A percentile compares a stretch with the other conserved stretches of the same genome.
Evolutionary conservation across 2,329 filamentous ascomycete species (phyloP).

Genomic region (Westerdykella sp.): DNA sequence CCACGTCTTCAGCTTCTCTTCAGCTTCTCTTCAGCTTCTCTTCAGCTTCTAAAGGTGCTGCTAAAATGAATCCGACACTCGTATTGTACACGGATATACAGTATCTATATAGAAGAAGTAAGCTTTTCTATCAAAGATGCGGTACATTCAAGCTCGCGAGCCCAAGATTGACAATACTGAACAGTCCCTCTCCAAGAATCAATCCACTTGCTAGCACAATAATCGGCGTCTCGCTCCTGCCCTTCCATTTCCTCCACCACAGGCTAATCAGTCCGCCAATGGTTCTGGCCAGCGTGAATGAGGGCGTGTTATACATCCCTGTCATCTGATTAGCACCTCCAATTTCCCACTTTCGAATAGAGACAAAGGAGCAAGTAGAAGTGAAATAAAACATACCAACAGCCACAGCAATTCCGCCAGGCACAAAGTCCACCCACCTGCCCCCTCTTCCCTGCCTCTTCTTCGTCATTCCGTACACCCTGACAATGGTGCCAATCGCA

Average conservation of each 20-base stretch:
- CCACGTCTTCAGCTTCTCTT: too few relatives aligned
- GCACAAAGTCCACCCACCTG: conserved; percentile 69
- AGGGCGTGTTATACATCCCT: conserved; percentile 97
- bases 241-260: conserved; percentile 62
- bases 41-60: too few relatives aligned
- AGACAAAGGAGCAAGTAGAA: not conserved
- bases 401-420: conserved; percentile 91
- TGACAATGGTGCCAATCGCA: conserved; percentile 60
- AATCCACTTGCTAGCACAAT: conserved; percentile 87
- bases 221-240: conserved; percentile 62
- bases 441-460: conserved; percentile 29
- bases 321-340: not conserved
- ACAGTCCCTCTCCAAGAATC: conserved; percentile 84
- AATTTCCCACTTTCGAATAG: not conserved
- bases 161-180: conserved; percentile 84
- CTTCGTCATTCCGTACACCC: conserved; percentile 43
- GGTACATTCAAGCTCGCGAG: conserved; percentile 72
- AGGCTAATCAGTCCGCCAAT: conserved; percentile 71
- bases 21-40: too few relatives aligned
- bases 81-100: too few relatives aligned
- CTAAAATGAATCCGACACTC: too few relatives aligned
- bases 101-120: too few relatives aligned
- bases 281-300: conserved; percentile 84
- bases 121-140: conserved; percentile 50
- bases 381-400: conserved; percentile 55